Base-by-base conservation (phyloP, 345 rosid genomes). In the Mallotus nudiflorus region DNA sequence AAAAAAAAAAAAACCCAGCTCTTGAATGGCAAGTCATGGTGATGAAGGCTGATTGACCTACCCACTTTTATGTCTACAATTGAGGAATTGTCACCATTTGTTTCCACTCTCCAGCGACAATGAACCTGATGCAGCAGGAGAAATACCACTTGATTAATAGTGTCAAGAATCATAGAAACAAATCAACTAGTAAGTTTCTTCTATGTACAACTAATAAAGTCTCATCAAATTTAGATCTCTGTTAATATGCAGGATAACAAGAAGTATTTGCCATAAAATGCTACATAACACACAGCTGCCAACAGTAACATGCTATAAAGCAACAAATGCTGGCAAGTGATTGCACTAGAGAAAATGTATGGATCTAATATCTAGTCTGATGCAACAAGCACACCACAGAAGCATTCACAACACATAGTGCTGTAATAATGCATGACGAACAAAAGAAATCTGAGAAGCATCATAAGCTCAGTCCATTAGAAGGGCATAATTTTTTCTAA, bases 31-130 rank as follows among this genome's bases (percentile, higher is more conserved):
- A 27, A 35, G 20, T 66, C 4, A 44, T 60, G 44, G 67, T 59
- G 53, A 73, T 40, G 13, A 49, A 49, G 22, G 28, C 33, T 42
- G 44, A 58, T 40, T 40, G 60, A 86, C 95, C 69, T 87, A 91
- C 98, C 98, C 11, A 83, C 97, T 94, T 84, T 88, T 66, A 94
- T 83, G 68, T 84, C 93, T 71, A 87, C 16, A 51, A 79, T 46
- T 68, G 86, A 88, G 12, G 88, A 86, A 50, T 78, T 76, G 76
- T 91, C 92, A 35, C 80, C 88, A 79, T 73, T 84, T 6, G 83
- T 86, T 78, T 87, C 96, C 75, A 83, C 66, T 39, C 67, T 79
- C 98, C 98, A 94, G 62, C 87, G 84, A 68, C 96, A 90, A 60
- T 94, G 98, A 80, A 94, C 78, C 98, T 94, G 81, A 69, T 75